These are phyloP conservation scores for Xerocomus amazonicus DNA, from an alignment of 1,284 basidiomycete species.

Conservation along the genomic window DNA sequence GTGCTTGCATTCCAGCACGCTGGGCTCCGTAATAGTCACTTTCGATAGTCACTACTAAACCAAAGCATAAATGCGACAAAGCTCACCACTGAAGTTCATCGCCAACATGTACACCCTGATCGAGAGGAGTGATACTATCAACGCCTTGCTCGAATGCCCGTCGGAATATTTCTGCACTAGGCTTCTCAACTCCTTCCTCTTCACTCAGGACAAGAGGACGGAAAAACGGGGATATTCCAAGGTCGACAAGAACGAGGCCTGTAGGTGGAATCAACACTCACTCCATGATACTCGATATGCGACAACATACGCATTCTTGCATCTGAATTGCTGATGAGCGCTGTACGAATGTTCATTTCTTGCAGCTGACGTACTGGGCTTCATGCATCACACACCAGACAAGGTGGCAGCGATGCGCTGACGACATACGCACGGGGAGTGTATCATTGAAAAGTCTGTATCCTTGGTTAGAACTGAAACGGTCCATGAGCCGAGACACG, in stretches of 20 bases:
- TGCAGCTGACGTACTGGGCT: constrained; percentile 47
- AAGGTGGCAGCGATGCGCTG: background rate
- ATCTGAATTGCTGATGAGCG: constrained; percentile 69
- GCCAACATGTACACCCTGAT: constrained; percentile 63
- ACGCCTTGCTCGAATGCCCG: constrained; percentile 36
- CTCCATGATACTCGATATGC: background rate
- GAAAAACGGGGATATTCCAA: constrained; percentile 48
- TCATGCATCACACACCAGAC: constrained; percentile 7
- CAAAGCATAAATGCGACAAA: background rate
- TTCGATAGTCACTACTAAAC: constrained; percentile 8
- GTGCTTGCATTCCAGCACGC: constrained; percentile 53
- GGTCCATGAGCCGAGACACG: constrained; percentile 51
- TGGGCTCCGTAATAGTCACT: constrained; percentile 71
- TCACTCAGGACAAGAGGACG: constrained; percentile 61
- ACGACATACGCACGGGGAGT: constrained; percentile 52
- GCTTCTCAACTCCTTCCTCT: constrained; percentile 65
- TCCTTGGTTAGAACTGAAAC: constrained; percentile 67
- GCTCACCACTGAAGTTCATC: constrained; percentile 64
- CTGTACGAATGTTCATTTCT: constrained; percentile 47
- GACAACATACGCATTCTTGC: constrained; percentile 55
- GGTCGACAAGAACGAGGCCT: constrained; percentile 57
- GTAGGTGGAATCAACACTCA: constrained; percentile 2
- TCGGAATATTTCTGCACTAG: constrained; percentile 54
- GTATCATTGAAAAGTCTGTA: constrained; percentile 66
- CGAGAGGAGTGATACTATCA: constrained; percentile 29